Conservation (phyloP, 192 early-diverging fungal species). For the Mortierella antarctica region DNA sequence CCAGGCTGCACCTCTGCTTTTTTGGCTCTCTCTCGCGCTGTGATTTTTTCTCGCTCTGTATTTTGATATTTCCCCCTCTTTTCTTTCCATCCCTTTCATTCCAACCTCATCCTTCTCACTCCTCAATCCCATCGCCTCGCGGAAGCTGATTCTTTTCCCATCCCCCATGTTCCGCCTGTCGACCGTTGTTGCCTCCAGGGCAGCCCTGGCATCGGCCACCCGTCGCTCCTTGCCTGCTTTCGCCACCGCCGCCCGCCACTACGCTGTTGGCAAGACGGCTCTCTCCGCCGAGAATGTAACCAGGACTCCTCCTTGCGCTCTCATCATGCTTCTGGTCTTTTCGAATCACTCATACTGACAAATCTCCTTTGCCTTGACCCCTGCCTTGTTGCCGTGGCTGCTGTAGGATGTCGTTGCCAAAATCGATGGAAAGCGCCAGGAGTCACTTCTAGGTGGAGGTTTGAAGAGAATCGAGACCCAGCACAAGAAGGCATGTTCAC, state of each 20-base stretch:
- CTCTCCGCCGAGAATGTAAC: conserved; percentile 47
- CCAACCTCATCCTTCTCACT: not conserved
- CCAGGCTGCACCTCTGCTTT: not conserved
- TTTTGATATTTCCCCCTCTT: not conserved
- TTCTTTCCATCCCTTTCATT: not conserved
- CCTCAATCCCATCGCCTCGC: not conserved
- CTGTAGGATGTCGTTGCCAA: conserved; percentile 52
- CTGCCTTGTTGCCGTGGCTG: not conserved
- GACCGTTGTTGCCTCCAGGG: conserved; percentile 43
- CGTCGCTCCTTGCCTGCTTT: conserved; percentile 43
- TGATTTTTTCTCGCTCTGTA: not conserved
- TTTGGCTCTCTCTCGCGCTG: not conserved
- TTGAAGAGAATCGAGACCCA: conserved; percentile 81
- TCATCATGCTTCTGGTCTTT: not conserved
- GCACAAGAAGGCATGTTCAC: conserved; percentile 77
- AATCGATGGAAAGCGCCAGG: conserved; percentile 77
- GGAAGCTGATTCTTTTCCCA: not conserved
- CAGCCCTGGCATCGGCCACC: conserved; percentile 47
- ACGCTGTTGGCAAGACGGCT: conserved; percentile 52
- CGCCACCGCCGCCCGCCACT: conserved; percentile 46
- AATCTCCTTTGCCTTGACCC: not conserved
- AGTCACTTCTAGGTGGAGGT: conserved; percentile 84
- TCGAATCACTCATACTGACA: not conserved
- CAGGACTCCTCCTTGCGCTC: not conserved
- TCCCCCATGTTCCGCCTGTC: conserved; percentile 36